Conservation (phyloP, 257 asterid species). For the Ehretia macrophylla region DNA sequence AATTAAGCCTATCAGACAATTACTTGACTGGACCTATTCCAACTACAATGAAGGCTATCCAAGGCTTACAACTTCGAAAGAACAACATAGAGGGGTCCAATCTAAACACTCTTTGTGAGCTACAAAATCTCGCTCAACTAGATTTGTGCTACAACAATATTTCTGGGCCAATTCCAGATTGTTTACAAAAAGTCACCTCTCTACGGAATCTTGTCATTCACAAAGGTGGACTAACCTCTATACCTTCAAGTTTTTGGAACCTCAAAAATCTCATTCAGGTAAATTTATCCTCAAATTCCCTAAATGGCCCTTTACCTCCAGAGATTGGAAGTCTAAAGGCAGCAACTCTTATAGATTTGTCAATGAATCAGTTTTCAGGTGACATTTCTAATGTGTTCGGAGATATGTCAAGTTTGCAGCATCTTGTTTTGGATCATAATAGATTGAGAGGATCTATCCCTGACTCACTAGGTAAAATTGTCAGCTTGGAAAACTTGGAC, state of each 20-base stretch:
- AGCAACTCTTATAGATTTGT: not conserved
- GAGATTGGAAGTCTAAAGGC: conserved; percentile 7
- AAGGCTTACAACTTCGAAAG: conserved; percentile 3
- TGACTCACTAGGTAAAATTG: conserved; percentile 6
- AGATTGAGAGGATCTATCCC: conserved; percentile 11
- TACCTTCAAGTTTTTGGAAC: conserved; percentile 3
- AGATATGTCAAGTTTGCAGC: not conserved
- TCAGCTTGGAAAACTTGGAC: not conserved
- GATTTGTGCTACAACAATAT: not conserved
- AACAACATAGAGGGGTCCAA: conserved; percentile 7
- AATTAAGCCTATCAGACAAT: conserved; percentile 16
- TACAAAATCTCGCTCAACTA: not conserved
- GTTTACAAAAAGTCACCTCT: not conserved
- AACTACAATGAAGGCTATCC: conserved; percentile 3
- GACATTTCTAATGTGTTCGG: not conserved
- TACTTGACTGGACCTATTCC: conserved; percentile 23
- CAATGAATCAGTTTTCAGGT: conserved; percentile 1
- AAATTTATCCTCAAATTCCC: conserved; percentile 1
- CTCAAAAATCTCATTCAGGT: conserved; percentile 2
- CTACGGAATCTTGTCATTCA: not conserved
- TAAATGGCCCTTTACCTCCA: conserved; percentile 3
- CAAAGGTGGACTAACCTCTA: not conserved
- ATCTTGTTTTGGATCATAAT: conserved; percentile 5
- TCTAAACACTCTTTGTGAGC: not conserved
- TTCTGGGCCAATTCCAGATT: not conserved